These are phyloP conservation scores for Anastatica hierochuntica DNA, from an alignment of 345 rosid species.

Conservation along the genomic window DNA sequence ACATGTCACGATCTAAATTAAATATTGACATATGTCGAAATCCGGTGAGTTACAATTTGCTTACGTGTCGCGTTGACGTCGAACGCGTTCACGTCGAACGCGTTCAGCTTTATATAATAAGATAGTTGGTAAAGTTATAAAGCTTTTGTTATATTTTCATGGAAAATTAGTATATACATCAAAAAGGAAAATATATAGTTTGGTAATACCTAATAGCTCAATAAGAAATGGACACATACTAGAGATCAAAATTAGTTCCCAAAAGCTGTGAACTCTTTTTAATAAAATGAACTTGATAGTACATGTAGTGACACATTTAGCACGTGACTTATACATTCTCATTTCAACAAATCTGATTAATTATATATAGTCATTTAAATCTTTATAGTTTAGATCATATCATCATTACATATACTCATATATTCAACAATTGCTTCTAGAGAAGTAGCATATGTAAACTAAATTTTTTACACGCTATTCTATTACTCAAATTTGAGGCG, in stretches of 20 bases:
- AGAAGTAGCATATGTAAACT: too few relatives aligned
- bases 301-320: conserved; percentile 10
- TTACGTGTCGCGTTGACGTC: too few relatives aligned
- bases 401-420: neutral
- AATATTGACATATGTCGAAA: too few relatives aligned
- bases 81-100: too few relatives aligned
- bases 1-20: too few relatives aligned
- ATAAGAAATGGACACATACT: neutral
- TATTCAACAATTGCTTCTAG: conserved; percentile 10
- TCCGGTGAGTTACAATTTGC: too few relatives aligned
- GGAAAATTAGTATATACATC: neutral
- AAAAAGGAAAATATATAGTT: neutral
- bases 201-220: neutral
- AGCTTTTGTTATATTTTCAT: too few relatives aligned
- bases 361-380: neutral
- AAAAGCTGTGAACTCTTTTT: conserved; percentile 3
- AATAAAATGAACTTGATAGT: neutral
- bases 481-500: too few relatives aligned
- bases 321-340: conserved; percentile 10
- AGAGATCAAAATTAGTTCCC: neutral
- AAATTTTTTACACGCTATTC: too few relatives aligned
- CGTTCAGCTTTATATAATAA: too few relatives aligned
- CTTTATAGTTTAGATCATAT: neutral
- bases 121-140: too few relatives aligned
- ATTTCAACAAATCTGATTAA: neutral